phyloP scores from a whole-genome alignment of 345 rosid genomes.

The Tarenaya hassleriana region DNA sequence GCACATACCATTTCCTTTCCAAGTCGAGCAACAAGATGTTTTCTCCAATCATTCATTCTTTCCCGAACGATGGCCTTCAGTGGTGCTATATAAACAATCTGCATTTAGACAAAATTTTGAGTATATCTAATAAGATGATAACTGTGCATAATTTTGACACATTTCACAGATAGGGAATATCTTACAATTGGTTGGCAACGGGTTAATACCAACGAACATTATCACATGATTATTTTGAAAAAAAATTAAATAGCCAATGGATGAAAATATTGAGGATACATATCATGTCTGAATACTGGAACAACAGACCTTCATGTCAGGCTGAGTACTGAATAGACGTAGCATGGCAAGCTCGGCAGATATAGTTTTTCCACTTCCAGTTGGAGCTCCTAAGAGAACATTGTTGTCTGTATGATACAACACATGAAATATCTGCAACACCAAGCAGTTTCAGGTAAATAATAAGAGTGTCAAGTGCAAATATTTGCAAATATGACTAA shows the following conservation, averaged over 20 bases:
- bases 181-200: neutral
- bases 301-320: constrained; percentile 79
- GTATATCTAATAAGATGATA: constrained; percentile 8
- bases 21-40: constrained; percentile 73
- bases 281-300: constrained; percentile 8
- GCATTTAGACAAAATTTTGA: constrained; percentile 18
- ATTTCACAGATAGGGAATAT: constrained; percentile 7
- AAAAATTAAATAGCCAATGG: constrained; percentile 6
- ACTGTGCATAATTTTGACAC: constrained; percentile 1
- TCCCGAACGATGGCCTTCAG: constrained; percentile 97
- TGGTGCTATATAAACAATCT: constrained; percentile 98
- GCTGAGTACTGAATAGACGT: constrained; percentile 83
- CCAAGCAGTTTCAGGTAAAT: constrained; percentile 22
- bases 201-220: neutral
- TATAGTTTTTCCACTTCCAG: constrained; percentile 98
- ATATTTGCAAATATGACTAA: constrained; percentile 11
- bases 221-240: constrained; percentile 8
- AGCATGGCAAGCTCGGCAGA: constrained; percentile 99
- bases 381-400: constrained; percentile 95
- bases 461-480: constrained; percentile 9
- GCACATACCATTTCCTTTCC: constrained; percentile 75
- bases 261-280: too few relatives aligned
- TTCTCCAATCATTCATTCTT: constrained; percentile 96
- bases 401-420: constrained; percentile 86
- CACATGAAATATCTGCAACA: constrained; percentile 74